These are phyloP conservation scores for Eutrema heterophyllum DNA, from an alignment of 345 rosid species.

Conservation along the genomic window DNA sequence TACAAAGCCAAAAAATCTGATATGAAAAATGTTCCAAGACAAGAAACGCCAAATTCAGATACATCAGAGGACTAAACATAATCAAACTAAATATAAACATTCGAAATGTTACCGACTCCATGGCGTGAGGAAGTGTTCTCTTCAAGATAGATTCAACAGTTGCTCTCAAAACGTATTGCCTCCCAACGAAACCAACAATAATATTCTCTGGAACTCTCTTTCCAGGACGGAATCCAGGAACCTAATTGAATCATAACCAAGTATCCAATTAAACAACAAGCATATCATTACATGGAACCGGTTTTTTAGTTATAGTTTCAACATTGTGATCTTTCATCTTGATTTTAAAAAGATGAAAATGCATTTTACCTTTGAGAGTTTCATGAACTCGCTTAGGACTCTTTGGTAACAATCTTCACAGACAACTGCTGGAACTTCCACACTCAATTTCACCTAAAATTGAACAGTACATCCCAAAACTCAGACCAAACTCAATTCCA, in stretches of 20 bases:
- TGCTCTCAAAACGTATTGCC: slow-evolving; percentile 64
- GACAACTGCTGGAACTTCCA: slow-evolving; percentile 64
- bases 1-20: slow-evolving; percentile 15
- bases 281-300: neutral
- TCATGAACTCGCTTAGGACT: slow-evolving; percentile 65
- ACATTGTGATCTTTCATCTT: neutral
- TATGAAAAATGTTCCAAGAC: neutral
- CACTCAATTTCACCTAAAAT: slow-evolving; percentile 61
- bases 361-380: slow-evolving; percentile 56
- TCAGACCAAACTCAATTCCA: neutral
- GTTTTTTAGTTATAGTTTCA: neutral
- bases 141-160: slow-evolving; percentile 79
- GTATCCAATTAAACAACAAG: neutral
- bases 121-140: slow-evolving; percentile 95
- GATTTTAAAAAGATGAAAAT: neutral
- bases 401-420: slow-evolving; percentile 75
- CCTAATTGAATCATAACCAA: slow-evolving; percentile 27
- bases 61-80: neutral
- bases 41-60: neutral
- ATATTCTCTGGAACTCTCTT: slow-evolving; percentile 71
- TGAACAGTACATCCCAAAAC: neutral
- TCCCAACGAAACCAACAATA: slow-evolving; percentile 67
- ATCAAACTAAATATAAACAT: neutral
- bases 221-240: slow-evolving; percentile 86
- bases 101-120: slow-evolving; percentile 55